Percentiles rank a stretch among this genome's conserved stretches.
Conservation (phyloP, 2,329 filamentous ascomycete genomes). For the Magnaporthiopsis poae region DNA sequence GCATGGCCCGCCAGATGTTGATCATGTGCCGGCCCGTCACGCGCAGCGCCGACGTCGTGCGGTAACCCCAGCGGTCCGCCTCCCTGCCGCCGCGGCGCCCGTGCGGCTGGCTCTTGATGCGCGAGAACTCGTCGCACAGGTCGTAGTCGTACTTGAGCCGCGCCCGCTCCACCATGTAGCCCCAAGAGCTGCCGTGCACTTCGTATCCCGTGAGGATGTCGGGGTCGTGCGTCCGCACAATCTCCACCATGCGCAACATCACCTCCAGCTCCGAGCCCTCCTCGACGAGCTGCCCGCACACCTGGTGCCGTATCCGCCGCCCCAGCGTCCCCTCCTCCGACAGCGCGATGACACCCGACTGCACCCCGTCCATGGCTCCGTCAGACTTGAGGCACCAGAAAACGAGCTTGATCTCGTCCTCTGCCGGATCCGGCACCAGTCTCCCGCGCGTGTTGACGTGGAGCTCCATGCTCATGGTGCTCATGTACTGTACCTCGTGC, state of each 20-base stretch:
- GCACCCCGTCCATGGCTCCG: slow-evolving; percentile 40
- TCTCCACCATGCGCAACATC: slow-evolving; percentile 73
- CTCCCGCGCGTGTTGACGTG: slow-evolving; percentile 79
- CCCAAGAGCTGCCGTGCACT: slow-evolving; percentile 88
- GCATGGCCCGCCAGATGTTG: slow-evolving; percentile 95
- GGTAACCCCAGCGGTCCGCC: slow-evolving; percentile 84
- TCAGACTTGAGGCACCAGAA: slow-evolving; percentile 85
- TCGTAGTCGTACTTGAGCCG: slow-evolving; percentile 79
- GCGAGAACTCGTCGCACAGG: slow-evolving; percentile 80
- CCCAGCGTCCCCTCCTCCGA: slow-evolving; percentile 51
- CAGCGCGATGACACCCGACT: slow-evolving; percentile 64
- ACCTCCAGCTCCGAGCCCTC: slow-evolving; percentile 76
- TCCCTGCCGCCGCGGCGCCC: slow-evolving; percentile 79
- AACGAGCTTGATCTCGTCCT: slow-evolving; percentile 78
- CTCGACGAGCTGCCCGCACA: slow-evolving; percentile 52
- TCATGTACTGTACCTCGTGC: slow-evolving; percentile 89
- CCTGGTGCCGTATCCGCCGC: slow-evolving; percentile 51
- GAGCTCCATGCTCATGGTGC: slow-evolving; percentile 84
- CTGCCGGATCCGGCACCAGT: slow-evolving; percentile 76
- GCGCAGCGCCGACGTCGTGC: slow-evolving; percentile 79
- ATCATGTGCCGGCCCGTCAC: slow-evolving; percentile 94
- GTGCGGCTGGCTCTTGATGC: slow-evolving; percentile 74
- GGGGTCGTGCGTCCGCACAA: slow-evolving; percentile 75
- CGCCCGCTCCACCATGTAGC: slow-evolving; percentile 85
- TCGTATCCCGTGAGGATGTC: slow-evolving; percentile 93